A percentile compares a stretch with the other conserved stretches of the same genome.
These are phyloP conservation scores for Breviolum minutum DNA, from an alignment of 73 alveolate genomes.

Conservation along the genomic window DNA sequence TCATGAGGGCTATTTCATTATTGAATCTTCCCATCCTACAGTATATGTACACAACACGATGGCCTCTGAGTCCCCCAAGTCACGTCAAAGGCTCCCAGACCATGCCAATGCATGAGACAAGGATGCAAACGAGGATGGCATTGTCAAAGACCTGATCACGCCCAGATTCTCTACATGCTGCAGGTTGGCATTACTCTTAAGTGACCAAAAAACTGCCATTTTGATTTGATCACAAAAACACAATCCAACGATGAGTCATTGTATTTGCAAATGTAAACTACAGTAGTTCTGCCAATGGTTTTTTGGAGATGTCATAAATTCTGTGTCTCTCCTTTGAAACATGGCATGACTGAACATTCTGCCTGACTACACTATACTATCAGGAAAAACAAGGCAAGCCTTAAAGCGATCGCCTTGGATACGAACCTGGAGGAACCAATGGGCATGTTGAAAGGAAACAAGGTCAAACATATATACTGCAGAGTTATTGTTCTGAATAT, in stretches of 20 bases:
- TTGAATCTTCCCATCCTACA: too few species aligned
- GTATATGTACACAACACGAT: too few species aligned
- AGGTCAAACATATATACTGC: too few species aligned
- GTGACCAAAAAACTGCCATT: background rate
- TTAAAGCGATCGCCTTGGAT: conserved; percentile 22
- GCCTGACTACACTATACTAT: background rate
- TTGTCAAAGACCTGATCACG: conserved; percentile 69
- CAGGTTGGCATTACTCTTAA: background rate
- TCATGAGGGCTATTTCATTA: too few species aligned
- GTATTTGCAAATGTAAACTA: too few species aligned
- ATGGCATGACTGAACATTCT: background rate
- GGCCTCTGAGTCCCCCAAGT: background rate
- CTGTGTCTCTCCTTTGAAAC: background rate
- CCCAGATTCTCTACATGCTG: too few species aligned
- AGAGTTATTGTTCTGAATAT: too few species aligned
- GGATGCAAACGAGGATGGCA: conserved; percentile 76
- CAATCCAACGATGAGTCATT: too few species aligned
- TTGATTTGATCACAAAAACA: too few species aligned
- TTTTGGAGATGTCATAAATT: background rate
- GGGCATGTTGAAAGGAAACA: too few species aligned
- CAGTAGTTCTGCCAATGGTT: background rate
- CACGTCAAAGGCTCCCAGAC: background rate
- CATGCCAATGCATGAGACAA: conserved; percentile 73
- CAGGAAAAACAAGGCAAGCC: background rate
- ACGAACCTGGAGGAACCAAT: background rate